A percentile compares a stretch with the other conserved stretches of the same genome.
phyloP scores from a whole-genome alignment of 371 early-diverging fungal genomes.

The Mucor sp. region DNA sequence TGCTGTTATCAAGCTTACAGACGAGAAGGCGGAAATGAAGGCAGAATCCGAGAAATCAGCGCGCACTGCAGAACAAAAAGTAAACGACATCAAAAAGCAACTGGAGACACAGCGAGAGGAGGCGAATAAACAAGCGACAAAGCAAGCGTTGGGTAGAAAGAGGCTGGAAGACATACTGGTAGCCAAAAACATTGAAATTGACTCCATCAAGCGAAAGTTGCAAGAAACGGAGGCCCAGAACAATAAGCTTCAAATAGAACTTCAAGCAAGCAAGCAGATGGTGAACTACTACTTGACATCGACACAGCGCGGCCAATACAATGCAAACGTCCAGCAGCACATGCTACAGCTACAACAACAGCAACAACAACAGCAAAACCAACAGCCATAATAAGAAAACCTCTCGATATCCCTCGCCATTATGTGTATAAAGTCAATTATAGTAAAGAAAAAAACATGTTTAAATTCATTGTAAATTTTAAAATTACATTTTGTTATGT shows the following conservation, averaged over 20 bases:
- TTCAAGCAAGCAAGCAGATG: neutral
- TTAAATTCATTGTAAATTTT: neutral
- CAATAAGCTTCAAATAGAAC: neutral
- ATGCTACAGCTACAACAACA: neutral
- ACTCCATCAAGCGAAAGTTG: neutral
- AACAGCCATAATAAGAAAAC: neutral
- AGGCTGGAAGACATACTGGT: constrained; percentile 10
- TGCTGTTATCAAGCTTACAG: neutral
- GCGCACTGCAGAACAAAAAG: neutral
- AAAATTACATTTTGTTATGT: neutral
- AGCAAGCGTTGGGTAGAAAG: constrained; percentile 13
- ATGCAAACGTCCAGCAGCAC: neutral
- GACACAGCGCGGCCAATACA: neutral
- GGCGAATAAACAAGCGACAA: neutral
- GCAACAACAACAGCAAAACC: neutral
- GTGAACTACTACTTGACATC: neutral
- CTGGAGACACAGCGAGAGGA: neutral
- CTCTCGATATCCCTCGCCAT: neutral
- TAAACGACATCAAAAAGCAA: neutral
- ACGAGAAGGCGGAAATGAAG: neutral
- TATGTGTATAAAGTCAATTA: neutral
- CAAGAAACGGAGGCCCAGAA: constrained; percentile 3
- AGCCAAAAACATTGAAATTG: neutral
- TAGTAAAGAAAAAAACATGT: neutral
- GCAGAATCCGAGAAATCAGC: neutral